Evolutionary conservation across 768 basidiomycete genomes (phyloP).

Genomic region (Phallus indusiatus): DNA sequence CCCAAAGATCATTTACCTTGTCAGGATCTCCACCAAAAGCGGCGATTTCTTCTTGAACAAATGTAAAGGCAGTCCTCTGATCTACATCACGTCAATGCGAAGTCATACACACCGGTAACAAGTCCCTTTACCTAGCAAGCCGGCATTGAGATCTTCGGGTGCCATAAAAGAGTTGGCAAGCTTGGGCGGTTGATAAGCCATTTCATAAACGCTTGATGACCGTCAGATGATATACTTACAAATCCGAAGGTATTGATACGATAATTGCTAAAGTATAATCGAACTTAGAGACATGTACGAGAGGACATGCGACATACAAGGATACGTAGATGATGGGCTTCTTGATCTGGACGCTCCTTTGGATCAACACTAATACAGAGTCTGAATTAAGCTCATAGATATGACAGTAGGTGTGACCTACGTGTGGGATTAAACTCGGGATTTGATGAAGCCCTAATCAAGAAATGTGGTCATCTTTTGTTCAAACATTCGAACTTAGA

Average conservation of each 20-base stretch:
- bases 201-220: not conserved
- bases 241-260: slow-evolving; percentile 15
- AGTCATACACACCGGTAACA: not conserved
- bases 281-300: not conserved
- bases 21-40: slow-evolving; percentile 28
- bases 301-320: slow-evolving; percentile 1
- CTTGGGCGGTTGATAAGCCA: not conserved
- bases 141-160: slow-evolving; percentile 19
- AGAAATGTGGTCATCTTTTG: slow-evolving; percentile 15
- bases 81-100: slow-evolving; percentile 12
- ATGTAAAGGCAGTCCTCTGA: slow-evolving; percentile 25
- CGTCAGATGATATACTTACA: not conserved
- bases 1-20: slow-evolving; percentile 12
- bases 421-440: slow-evolving; percentile 37
- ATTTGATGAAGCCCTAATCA: slow-evolving; percentile 33
- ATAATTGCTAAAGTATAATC: slow-evolving; percentile 10
- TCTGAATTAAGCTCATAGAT: not conserved
- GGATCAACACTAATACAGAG: slow-evolving; percentile 34
- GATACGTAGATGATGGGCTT: slow-evolving; percentile 19
- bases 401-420: slow-evolving; percentile 16
- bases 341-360: slow-evolving; percentile 33
- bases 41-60: slow-evolving; percentile 29
- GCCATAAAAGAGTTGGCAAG: slow-evolving; percentile 7
- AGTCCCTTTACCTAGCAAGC: slow-evolving; percentile 13
- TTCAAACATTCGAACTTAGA: too few relatives aligned